Conservation (phyloP, 257 asterid genomes). For the Thymus mandschuricus region DNA sequence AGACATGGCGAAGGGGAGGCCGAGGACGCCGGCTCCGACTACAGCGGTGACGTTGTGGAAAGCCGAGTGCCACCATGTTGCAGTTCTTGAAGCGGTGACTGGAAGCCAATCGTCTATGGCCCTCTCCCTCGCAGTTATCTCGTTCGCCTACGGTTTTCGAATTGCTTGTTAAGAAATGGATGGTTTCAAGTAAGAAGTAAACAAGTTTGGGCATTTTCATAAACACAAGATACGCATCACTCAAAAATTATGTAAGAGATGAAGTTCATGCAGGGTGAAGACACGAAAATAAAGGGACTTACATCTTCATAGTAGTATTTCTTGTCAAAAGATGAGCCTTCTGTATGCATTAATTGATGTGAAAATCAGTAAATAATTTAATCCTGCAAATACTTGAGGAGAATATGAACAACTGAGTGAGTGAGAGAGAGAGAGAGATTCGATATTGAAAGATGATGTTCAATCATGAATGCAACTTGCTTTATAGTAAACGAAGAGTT, state of each 20-base stretch:
- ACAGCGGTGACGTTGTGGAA: slow-evolving; percentile 55
- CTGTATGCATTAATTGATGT: background rate
- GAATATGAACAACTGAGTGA: background rate
- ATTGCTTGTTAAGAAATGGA: background rate
- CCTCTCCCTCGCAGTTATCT: slow-evolving; percentile 31
- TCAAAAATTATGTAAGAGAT: background rate
- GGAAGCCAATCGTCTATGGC: slow-evolving; percentile 58
- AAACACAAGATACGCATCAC: background rate
- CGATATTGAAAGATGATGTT: too few species aligned
- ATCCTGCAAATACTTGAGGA: background rate
- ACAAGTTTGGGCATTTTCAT: background rate
- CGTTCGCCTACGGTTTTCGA: slow-evolving; percentile 28
- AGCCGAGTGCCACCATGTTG: slow-evolving; percentile 57
- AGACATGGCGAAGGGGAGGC: slow-evolving; percentile 59
- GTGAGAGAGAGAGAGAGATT: background rate
- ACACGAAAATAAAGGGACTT: background rate
- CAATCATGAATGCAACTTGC: background rate
- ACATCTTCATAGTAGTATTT: slow-evolving; percentile 24
- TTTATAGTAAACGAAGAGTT: background rate
- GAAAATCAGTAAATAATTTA: background rate
- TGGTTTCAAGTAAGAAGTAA: background rate
- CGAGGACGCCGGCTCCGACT: slow-evolving; percentile 60
- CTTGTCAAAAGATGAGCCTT: background rate
- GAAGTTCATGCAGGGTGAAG: background rate
- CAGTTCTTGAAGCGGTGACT: slow-evolving; percentile 49